Base-by-base conservation (phyloP, 805 yeast genomes). In the Teunomyces aglyptinius region DNA sequence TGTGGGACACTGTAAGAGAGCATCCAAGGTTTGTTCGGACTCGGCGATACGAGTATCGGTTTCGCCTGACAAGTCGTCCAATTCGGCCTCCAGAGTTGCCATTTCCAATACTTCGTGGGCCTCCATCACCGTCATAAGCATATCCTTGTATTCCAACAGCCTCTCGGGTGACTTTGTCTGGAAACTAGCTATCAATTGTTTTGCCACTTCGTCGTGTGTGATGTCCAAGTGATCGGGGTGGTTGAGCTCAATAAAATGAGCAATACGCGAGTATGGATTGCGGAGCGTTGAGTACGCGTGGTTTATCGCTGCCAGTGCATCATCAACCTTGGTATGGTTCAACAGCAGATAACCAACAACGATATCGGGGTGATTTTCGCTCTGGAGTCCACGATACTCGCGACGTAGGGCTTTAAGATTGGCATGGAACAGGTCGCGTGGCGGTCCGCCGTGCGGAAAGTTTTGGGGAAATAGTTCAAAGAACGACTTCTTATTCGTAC, bases 91-190 rank as follows among this genome's bases (percentile, higher is more conserved):
- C 44, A 65, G 67, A 1, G 71, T 68, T 4, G 89, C 83, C 52
- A 81, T 81, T 50, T 88, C 95, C 47, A 91, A 68, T 35, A 80
- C 78, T 64, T 92, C 99, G 61, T 91, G 94, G 4, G 89, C 81
- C 53, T 89, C 95, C 66, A 92, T 71, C 18, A 92, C 86, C 38
- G 81, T 80, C 84, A 89, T 79, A 34, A 92, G 67, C 58, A 88
- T 68, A 12, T 70, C 76, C 47, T 83, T 81, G 49, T 81, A 72
- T 29, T 63, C 67, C 36, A 67, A 46, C 8, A 70, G 52, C n/a
- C 54, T 56, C 31, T 63, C 67, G n/a, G 60, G 60, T 1, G 69
- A 63, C 5, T 54, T 45, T 3, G 51, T 33, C 51, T 71, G 75
- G 29, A 65, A 80, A 41, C 65, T 67, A 41, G 68, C 72, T 54